Evolutionary conservation across 139 green algal species (phyloP).

Genomic region (Nannochloris sp.): DNA sequence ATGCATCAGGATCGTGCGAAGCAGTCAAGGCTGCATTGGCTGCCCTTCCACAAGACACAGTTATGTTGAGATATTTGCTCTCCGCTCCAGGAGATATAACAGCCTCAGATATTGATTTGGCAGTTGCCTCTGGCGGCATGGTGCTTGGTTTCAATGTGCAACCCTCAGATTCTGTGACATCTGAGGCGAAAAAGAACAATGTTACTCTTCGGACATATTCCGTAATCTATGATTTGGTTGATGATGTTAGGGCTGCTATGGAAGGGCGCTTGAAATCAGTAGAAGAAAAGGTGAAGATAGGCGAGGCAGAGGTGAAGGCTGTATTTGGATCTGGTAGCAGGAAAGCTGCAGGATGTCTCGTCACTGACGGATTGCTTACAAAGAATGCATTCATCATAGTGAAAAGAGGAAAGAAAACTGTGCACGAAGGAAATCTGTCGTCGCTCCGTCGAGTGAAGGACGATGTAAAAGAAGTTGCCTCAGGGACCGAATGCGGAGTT

Average conservation of each 20-base stretch:
- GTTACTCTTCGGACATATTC: conserved; percentile 60
- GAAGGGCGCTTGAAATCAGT: conserved; percentile 75
- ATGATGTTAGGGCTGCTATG: conserved; percentile 92
- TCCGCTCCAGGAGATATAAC: conserved; percentile 73
- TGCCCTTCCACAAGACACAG: conserved; percentile 75
- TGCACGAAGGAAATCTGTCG: conserved; percentile 59
- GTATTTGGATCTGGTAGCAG: conserved; percentile 74
- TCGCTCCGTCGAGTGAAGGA: conserved; percentile 88
- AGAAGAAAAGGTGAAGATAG: conserved; percentile 66
- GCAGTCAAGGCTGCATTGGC: conserved; percentile 78
- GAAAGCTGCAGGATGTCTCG: conserved; percentile 71
- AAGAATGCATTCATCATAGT: conserved; percentile 40
- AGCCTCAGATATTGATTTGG: conserved; percentile 83
- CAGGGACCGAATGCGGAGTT: conserved; percentile 76
- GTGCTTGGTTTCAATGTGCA: conserved; percentile 79
- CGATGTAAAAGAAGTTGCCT: conserved; percentile 73
- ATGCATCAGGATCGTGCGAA: conserved; percentile 80
- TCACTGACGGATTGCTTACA: conserved; percentile 58
- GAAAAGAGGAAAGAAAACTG: conserved; percentile 43
- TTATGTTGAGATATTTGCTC: conserved; percentile 86
- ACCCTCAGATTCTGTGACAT: conserved; percentile 49
- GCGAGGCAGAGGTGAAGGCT: conserved; percentile 64
- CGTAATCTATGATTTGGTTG: conserved; percentile 96
- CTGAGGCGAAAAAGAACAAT: conserved; percentile 60
- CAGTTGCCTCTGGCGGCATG: conserved; percentile 56